Percentiles rank a stretch among this genome's conserved stretches.
Conservation (phyloP, 1,139 yeast genomes). For the Lodderomyces parapsilosis region DNA sequence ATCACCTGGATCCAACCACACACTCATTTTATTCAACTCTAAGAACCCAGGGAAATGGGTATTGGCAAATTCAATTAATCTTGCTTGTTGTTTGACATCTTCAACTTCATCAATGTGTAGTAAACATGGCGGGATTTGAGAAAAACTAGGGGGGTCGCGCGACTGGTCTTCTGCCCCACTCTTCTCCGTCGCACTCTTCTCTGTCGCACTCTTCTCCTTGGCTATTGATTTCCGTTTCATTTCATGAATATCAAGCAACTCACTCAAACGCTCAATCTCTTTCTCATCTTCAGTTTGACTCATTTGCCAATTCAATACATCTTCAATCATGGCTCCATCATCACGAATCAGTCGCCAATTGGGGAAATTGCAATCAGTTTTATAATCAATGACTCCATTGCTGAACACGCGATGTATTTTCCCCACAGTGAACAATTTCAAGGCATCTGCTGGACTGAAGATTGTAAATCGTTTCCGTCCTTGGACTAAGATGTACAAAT, state of each 20-base stretch:
- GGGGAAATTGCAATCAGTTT: slow-evolving; percentile 44
- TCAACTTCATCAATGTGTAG: slow-evolving; percentile 56
- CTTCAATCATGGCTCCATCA: slow-evolving; percentile 60
- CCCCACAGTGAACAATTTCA: slow-evolving; percentile 60
- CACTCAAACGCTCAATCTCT: slow-evolving; percentile 13
- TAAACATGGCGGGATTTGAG: slow-evolving; percentile 58
- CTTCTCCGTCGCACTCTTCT: slow-evolving; percentile 6
- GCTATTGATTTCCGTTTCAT: background rate
- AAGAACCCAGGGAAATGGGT: slow-evolving; percentile 49
- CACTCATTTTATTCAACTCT: slow-evolving; percentile 38
- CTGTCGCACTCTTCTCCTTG: background rate
- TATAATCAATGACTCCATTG: slow-evolving; percentile 69
- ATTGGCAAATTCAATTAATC: slow-evolving; percentile 28
- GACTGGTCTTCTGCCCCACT: slow-evolving; percentile 2
- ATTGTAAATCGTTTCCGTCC: slow-evolving; percentile 69
- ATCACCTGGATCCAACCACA: slow-evolving; percentile 56
- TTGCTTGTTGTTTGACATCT: slow-evolving; percentile 20
- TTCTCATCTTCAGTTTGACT: slow-evolving; percentile 10
- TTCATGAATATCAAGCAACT: slow-evolving; percentile 5
- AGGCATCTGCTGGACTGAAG: slow-evolving; percentile 61
- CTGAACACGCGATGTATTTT: slow-evolving; percentile 45
- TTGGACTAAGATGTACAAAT: slow-evolving; percentile 56
- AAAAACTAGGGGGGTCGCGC: slow-evolving; percentile 67
- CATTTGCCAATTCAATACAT: slow-evolving; percentile 37
- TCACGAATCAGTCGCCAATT: slow-evolving; percentile 57